These are phyloP conservation scores for Cylindrotheca fusiformis DNA, from an alignment of 108 stramenopile genomes.

Conservation along the genomic window DNA sequence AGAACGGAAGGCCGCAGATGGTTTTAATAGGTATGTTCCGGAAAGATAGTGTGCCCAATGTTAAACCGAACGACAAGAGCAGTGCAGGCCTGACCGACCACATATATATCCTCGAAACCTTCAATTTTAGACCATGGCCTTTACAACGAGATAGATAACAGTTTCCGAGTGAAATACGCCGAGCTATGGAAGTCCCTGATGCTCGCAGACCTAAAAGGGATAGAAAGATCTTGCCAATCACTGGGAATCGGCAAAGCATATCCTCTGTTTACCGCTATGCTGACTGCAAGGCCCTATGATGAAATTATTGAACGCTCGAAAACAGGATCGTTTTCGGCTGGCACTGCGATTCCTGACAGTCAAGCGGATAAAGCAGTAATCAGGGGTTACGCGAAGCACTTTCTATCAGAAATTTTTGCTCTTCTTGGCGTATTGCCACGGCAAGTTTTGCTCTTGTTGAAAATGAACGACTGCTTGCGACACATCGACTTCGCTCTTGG, in stretches of 20 bases:
- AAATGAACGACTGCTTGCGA: conserved; percentile 94
- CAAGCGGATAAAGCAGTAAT: conserved; percentile 85
- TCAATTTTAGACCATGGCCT: conserved; percentile 83
- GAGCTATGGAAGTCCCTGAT: conserved; percentile 83
- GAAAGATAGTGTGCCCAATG: too few species aligned
- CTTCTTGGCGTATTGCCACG: conserved; percentile 82
- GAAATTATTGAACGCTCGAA: conserved; percentile 80
- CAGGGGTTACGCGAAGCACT: conserved; percentile 88
- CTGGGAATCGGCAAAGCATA: conserved; percentile 85
- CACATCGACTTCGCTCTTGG: conserved; percentile 90
- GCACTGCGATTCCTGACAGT: conserved; percentile 6
- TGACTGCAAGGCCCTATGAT: conserved; percentile 93
- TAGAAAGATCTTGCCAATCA: conserved; percentile 63
- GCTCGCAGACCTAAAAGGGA: conserved; percentile 79
- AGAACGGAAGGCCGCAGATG: conserved; percentile 71
- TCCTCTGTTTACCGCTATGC: conserved; percentile 88
- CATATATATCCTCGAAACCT: too few species aligned
- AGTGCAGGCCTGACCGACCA: too few species aligned
- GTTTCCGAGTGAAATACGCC: conserved; percentile 80
- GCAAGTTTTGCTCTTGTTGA: conserved; percentile 91
- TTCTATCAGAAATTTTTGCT: conserved; percentile 76
- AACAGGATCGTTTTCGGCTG: conserved; percentile 35
- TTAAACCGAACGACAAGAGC: too few species aligned
- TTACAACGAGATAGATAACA: conserved; percentile 70
- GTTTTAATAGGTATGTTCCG: conserved; percentile 57